Evolutionary conservation across 805 yeast genomes (phyloP).

Genomic region (Yarrowia sp.): DNA sequence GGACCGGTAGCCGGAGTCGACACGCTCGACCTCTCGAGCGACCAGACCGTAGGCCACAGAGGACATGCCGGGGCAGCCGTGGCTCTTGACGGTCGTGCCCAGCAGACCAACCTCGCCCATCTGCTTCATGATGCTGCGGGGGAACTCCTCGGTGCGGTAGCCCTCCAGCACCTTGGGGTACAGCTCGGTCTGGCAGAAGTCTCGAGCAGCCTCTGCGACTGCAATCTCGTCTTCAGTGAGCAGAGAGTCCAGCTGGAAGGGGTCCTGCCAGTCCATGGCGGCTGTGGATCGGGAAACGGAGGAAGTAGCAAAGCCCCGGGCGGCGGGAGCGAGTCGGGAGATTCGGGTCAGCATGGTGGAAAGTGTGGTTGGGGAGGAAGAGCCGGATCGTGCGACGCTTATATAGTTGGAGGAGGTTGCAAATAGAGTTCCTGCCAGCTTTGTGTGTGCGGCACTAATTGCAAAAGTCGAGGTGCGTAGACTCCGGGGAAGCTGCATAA

Average conservation of each 20-base stretch:
- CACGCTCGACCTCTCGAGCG: slow-evolving; percentile 47
- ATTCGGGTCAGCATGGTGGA: slow-evolving; percentile 5
- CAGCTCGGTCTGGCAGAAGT: slow-evolving; percentile 41
- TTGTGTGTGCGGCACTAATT: slow-evolving; percentile 22
- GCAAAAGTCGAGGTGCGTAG: not conserved
- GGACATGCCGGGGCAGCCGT: slow-evolving; percentile 45
- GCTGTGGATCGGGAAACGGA: slow-evolving; percentile 13
- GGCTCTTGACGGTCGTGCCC: slow-evolving; percentile 45
- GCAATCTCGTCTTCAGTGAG: slow-evolving; percentile 44
- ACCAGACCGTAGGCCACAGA: slow-evolving; percentile 46
- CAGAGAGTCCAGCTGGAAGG: slow-evolving; percentile 38
- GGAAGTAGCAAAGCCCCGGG: slow-evolving; percentile 15
- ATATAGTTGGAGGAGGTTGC: not conserved
- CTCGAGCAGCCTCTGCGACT: slow-evolving; percentile 41
- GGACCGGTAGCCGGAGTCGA: slow-evolving; percentile 47
- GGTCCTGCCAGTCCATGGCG: slow-evolving; percentile 43
- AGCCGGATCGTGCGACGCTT: not conserved
- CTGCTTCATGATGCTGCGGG: slow-evolving; percentile 40
- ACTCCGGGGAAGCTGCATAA: slow-evolving; percentile 14
- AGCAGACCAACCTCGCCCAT: slow-evolving; percentile 45
- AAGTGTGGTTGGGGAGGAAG: not conserved
- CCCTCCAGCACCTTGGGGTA: slow-evolving; percentile 45
- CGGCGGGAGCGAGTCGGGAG: slow-evolving; percentile 17
- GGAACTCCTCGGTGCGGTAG: slow-evolving; percentile 42
- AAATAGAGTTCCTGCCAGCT: slow-evolving; percentile 20